phyloP scores from a whole-genome alignment of 1,139 yeast species.

The Taphrina wiesneri region DNA sequence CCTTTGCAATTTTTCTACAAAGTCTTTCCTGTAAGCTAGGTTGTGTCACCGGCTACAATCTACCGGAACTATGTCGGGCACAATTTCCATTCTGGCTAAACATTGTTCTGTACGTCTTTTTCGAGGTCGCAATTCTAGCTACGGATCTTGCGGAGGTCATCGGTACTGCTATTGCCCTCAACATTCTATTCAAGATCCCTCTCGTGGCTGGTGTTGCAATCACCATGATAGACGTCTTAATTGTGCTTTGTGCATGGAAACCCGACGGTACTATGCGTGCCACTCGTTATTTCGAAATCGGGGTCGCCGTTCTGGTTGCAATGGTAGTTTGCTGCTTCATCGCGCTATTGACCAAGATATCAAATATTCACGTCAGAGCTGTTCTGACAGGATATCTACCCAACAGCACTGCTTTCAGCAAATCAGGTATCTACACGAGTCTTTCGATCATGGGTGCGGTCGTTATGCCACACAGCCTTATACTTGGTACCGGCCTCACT shows the following conservation, averaged over 20 bases:
- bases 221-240: conserved; percentile 79
- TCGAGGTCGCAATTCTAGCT: conserved; percentile 86
- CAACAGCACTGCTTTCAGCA: conserved; percentile 66
- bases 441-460: conserved; percentile 95
- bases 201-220: conserved; percentile 73
- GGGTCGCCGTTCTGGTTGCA: conserved; percentile 72
- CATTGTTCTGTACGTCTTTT: conserved; percentile 64
- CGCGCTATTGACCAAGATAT: conserved; percentile 64
- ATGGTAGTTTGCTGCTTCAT: conserved; percentile 85
- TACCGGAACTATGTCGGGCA: conserved; percentile 81
- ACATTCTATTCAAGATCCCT: conserved; percentile 77
- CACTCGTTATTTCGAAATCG: conserved; percentile 76
- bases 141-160: conserved; percentile 93
- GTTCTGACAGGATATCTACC: conserved; percentile 72
- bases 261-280: conserved; percentile 83
- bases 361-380: conserved; percentile 54
- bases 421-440: conserved; percentile 78
- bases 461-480: conserved; percentile 95
- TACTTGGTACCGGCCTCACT: conserved; percentile 88
- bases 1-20: conserved; percentile 85
- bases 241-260: conserved; percentile 81
- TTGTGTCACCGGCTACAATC: conserved; percentile 80
- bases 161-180: conserved; percentile 87
- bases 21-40: conserved; percentile 82
- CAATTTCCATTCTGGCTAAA: conserved; percentile 68